Base-by-base conservation (phyloP, 768 basidiomycete genomes). In the Fistulinella prunicolor region DNA sequence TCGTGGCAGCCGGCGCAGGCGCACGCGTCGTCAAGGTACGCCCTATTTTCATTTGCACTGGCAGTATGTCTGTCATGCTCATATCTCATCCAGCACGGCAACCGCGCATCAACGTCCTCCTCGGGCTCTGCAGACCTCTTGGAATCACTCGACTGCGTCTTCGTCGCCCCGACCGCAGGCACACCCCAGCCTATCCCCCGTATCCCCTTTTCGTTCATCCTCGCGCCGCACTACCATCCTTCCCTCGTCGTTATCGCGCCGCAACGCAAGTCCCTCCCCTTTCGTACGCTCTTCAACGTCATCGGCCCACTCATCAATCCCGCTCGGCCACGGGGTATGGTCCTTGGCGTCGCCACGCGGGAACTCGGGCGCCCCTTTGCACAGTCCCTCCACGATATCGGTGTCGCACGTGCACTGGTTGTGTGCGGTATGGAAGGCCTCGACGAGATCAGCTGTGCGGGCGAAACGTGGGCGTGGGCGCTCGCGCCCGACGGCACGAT, bases 281-380 rank as follows among this genome's bases (percentile, higher is more conserved):
- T 95, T 73, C 86, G 94, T 38, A 97, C 95, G 9, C 85, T 99
- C 73, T 97, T 96, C 79, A 98, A 99, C 70, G 72, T 94, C 49
- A 76, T 97, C 26, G 94, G 96, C 0, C 96, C 95, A 0, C 78
- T 98, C 32, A 86, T 95, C 69, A 97, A 95, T 68, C 96, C 95
- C 3, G 85, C 90, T 0, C 71, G 74, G 9, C 95, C 96, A 3
- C 77, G 76, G 4, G 86, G 91, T 3, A 94, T 97, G 87, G 81
- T 98, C 4, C 75, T 98, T 30, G 95, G 95, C 37, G 86, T 99
- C 28, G 87, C 93, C 9, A 85, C 85, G 50, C 82, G 72, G 40
- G 82, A 83, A 58, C 80, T 99, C 20, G 95, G 94, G 0, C 65
- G 72, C 6, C 83, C 89, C 0, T 97, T 95, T 61, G 93, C 89